Evolutionary conservation across 768 basidiomycete species (phyloP).

Genomic region (Galerina sulciceps): DNA sequence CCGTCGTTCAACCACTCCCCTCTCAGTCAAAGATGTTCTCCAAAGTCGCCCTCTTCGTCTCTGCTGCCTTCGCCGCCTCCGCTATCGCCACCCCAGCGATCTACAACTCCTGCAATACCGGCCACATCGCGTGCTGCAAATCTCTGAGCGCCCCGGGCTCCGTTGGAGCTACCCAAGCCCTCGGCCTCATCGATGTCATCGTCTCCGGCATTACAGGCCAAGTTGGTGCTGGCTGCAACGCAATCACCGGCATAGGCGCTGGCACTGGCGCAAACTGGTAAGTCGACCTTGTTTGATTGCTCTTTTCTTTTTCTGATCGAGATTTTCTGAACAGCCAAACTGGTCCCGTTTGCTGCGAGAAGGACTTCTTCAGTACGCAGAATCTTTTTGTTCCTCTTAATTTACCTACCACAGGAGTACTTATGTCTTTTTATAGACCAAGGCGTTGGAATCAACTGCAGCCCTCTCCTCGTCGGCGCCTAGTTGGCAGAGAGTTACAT

Average conservation of each 20-base stretch:
- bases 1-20: neutral
- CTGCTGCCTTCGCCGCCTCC: conserved; percentile 14
- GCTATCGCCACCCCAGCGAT: conserved; percentile 6
- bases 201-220: conserved; percentile 12
- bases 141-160: conserved; percentile 8
- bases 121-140: conserved; percentile 25
- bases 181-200: conserved; percentile 15
- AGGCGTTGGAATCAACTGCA: conserved; percentile 15
- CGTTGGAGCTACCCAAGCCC: neutral
- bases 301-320: neutral
- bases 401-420: neutral
- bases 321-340: neutral
- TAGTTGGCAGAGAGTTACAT: neutral
- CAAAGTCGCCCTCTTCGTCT: conserved; percentile 17
- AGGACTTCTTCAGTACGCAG: conserved; percentile 11
- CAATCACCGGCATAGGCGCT: conserved; percentile 22
- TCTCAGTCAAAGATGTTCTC: conserved; percentile 12
- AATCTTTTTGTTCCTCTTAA: neutral
- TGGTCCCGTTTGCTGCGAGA: conserved; percentile 12
- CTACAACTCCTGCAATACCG: conserved; percentile 15
- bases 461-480: conserved; percentile 9
- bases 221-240: conserved; percentile 20
- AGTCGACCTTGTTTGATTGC: neutral
- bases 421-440: conserved; percentile 4
- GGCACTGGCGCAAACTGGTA: conserved; percentile 22